Evolutionary conservation across 768 basidiomycete genomes (phyloP).

Genomic region (Ephemerocybe angulata): DNA sequence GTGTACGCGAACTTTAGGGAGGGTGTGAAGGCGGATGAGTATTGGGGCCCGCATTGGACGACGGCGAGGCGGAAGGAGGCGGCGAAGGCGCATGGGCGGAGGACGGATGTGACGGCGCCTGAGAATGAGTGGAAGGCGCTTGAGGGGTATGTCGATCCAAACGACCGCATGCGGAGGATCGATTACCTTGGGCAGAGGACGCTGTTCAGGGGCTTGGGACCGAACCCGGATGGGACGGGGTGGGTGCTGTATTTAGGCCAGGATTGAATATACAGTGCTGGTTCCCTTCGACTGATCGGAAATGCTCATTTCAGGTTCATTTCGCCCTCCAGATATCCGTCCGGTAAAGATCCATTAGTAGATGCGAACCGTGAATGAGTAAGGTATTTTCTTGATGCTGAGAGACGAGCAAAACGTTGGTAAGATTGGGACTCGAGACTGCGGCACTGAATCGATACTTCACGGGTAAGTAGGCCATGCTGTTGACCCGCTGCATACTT

Average conservation of each 20-base stretch:
- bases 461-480: too few relatives aligned
- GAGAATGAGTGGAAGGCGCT: not conserved
- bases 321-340: too few relatives aligned
- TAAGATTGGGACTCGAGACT: too few relatives aligned
- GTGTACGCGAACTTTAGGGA: slow-evolving; percentile 44
- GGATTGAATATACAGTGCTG: not conserved
- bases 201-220: slow-evolving; percentile 52
- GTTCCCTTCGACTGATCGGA: too few relatives aligned
- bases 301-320: too few relatives aligned
- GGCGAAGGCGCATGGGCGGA: slow-evolving; percentile 24
- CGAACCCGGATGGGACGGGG: slow-evolving; percentile 44
- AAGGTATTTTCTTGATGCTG: too few relatives aligned
- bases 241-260: slow-evolving; percentile 29
- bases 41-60: slow-evolving; percentile 33
- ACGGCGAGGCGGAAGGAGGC: slow-evolving; percentile 30
- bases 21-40: slow-evolving; percentile 33
- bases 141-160: slow-evolving; percentile 3
- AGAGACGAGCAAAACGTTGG: too few relatives aligned
- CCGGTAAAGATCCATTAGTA: too few relatives aligned
- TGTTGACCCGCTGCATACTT: too few relatives aligned
- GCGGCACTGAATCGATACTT: too few relatives aligned
- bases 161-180: slow-evolving; percentile 31
- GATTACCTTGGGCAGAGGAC: slow-evolving; percentile 49
- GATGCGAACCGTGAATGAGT: too few relatives aligned
- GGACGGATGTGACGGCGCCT: slow-evolving; percentile 18